phyloP scores from a whole-genome alignment of 2,329 filamentous ascomycete genomes.

The Aspergillus pseudoterreus region DNA sequence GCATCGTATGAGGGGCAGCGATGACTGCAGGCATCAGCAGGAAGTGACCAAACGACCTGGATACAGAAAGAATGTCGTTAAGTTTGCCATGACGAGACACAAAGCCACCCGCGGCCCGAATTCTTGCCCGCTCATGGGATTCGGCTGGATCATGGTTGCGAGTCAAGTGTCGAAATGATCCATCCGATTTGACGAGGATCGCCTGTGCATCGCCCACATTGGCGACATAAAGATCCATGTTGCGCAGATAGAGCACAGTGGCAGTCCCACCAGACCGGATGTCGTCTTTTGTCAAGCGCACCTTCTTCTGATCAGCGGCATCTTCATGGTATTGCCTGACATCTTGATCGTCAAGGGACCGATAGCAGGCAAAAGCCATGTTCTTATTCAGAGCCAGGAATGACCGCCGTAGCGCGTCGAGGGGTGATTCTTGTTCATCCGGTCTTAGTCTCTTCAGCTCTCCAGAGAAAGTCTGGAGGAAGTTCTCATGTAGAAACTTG shows the following conservation, averaged over 20 bases:
- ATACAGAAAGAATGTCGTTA: constrained; percentile 88
- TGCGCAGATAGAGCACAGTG: constrained; percentile 84
- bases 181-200: constrained; percentile 89
- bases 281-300: constrained; percentile 79
- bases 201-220: constrained; percentile 95
- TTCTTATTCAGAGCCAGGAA: constrained; percentile 94
- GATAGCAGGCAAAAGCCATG: constrained; percentile 76
- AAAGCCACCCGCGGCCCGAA: constrained; percentile 91
- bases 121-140: constrained; percentile 75
- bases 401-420: constrained; percentile 78
- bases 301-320: constrained; percentile 61
- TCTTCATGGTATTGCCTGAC: constrained; percentile 61
- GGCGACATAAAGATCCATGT: constrained; percentile 86
- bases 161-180: constrained; percentile 77
- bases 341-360: constrained; percentile 71
- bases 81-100: constrained; percentile 92
- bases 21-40: constrained; percentile 90
- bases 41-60: constrained; percentile 90
- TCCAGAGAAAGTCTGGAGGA: constrained; percentile 75
- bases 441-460: constrained; percentile 73
- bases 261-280: constrained; percentile 86
- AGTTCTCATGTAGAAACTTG: constrained; percentile 95
- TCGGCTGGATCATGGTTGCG: constrained; percentile 92
- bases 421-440: constrained; percentile 67
- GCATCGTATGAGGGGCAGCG: constrained; percentile 78